Percentiles rank a stretch among this genome's conserved stretches.
Evolutionary conservation across 2,329 filamentous ascomycete species (phyloP).

Genomic region (Colletotrichum viniferum): DNA sequence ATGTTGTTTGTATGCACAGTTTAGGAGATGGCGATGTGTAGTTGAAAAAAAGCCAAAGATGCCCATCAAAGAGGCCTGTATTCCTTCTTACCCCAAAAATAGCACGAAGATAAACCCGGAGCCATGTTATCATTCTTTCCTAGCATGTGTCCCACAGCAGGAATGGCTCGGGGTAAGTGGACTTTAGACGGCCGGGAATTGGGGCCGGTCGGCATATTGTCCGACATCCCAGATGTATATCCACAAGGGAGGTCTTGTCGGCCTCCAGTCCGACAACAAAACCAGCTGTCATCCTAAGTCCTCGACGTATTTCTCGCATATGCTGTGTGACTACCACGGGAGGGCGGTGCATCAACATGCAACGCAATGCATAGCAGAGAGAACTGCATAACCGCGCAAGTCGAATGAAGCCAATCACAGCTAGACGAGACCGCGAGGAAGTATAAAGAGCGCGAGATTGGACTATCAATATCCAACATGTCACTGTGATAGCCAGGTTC

Average conservation of each 20-base stretch:
- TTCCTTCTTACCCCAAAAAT: neutral
- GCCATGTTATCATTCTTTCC: neutral
- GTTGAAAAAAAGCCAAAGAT: neutral
- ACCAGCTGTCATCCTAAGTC: fast-evolving
- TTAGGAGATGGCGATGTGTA: neutral
- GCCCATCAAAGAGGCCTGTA: neutral
- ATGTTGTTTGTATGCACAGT: neutral
- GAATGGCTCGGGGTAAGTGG: neutral
- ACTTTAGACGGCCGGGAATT: neutral
- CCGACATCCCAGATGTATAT: neutral
- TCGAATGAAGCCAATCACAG: neutral
- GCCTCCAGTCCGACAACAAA: neutral
- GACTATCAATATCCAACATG: neutral
- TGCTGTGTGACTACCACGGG: neutral
- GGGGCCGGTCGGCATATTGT: neutral
- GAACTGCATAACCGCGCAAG: neutral
- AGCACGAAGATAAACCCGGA: neutral
- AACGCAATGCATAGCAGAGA: neutral
- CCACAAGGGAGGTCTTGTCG: neutral
- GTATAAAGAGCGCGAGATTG: neutral
- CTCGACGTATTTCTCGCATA: neutral
- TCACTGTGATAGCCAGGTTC: neutral
- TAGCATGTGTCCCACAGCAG: neutral
- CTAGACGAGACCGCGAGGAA: neutral
- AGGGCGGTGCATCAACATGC: neutral